These are phyloP conservation scores for Teunomyces panamensis DNA, from an alignment of 805 yeast genomes.

Conservation along the genomic window DNA sequence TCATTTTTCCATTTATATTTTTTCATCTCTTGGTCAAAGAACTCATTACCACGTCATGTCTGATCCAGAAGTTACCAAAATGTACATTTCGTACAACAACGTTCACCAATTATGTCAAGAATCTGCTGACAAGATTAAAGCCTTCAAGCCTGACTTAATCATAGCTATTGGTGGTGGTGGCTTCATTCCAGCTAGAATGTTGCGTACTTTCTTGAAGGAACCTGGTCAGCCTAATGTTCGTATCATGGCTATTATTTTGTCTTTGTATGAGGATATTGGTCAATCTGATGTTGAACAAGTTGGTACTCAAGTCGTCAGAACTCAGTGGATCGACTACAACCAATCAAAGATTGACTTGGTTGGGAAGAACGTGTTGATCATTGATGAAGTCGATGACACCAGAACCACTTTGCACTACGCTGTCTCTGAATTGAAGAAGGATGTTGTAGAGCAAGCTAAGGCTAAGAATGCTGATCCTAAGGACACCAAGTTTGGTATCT, in stretches of 20 bases:
- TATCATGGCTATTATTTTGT: slow-evolving; percentile 91
- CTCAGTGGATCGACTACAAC: slow-evolving; percentile 80
- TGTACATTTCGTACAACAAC: slow-evolving; percentile 78
- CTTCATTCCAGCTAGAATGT: slow-evolving; percentile 93
- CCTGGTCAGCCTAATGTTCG: slow-evolving; percentile 86
- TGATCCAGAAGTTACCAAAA: slow-evolving; percentile 38
- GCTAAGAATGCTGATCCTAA: slow-evolving; percentile 49
- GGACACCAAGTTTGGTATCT: slow-evolving; percentile 65
- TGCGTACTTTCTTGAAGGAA: slow-evolving; percentile 87
- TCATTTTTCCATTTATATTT: slow-evolving; percentile 1
- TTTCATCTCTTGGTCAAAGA: slow-evolving; percentile 3
- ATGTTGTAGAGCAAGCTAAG: slow-evolving; percentile 57
- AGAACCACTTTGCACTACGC: slow-evolving; percentile 83
- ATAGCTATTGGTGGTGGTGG: slow-evolving; percentile 99
- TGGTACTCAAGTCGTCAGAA: slow-evolving; percentile 69
- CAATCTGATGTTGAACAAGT: slow-evolving; percentile 40
- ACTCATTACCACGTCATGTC: slow-evolving; percentile 6
- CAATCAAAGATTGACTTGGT: slow-evolving; percentile 60
- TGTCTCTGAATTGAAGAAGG: slow-evolving; percentile 68
- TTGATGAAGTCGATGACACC: slow-evolving; percentile 85
- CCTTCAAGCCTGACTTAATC: slow-evolving; percentile 81
- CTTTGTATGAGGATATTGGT: slow-evolving; percentile 78
- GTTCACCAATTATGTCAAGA: slow-evolving; percentile 71
- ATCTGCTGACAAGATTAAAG: slow-evolving; percentile 57
- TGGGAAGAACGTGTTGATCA: slow-evolving; percentile 69